These are phyloP conservation scores for Fusarium goolgardi DNA, from an alignment of 2,329 filamentous ascomycete genomes.

Conservation along the genomic window DNA sequence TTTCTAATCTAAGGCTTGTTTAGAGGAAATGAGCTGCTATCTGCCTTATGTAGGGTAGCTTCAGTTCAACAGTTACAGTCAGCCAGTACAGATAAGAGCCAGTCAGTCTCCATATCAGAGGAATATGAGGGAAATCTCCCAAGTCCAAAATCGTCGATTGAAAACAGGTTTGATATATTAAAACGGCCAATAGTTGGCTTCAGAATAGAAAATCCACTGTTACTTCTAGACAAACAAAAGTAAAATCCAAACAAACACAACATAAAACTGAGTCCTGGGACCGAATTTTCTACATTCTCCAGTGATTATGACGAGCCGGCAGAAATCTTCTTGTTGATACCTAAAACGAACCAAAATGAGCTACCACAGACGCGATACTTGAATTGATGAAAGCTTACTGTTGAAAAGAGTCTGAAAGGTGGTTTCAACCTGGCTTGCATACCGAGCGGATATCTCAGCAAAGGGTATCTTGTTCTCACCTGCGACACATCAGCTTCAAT, in stretches of 20 bases:
- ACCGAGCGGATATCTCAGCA: conserved; percentile 1
- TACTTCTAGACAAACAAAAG: background rate
- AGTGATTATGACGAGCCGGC: background rate
- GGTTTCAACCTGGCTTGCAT: background rate
- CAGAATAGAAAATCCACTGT: background rate
- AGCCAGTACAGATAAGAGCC: background rate
- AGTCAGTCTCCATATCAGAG: background rate
- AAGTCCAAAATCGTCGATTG: background rate
- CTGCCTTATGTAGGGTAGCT: too few species aligned
- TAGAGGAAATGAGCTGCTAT: too few species aligned
- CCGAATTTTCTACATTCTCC: background rate
- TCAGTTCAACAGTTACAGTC: too few species aligned
- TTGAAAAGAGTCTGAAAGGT: background rate
- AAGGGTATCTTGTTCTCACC: conserved; percentile 9
- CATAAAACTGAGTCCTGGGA: conserved; percentile 1
- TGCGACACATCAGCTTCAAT: rapidly evolving
- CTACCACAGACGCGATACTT: rapidly evolving
- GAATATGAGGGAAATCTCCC: too few species aligned
- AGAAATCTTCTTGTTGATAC: background rate
- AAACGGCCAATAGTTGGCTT: background rate
- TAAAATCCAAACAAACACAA: background rate
- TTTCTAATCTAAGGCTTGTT: too few species aligned
- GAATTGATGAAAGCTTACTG: background rate
- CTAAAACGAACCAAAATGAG: background rate
- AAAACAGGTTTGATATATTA: conserved; percentile 1